phyloP scores from a whole-genome alignment of 441 rosid species.

The Erysimum pusillum region DNA sequence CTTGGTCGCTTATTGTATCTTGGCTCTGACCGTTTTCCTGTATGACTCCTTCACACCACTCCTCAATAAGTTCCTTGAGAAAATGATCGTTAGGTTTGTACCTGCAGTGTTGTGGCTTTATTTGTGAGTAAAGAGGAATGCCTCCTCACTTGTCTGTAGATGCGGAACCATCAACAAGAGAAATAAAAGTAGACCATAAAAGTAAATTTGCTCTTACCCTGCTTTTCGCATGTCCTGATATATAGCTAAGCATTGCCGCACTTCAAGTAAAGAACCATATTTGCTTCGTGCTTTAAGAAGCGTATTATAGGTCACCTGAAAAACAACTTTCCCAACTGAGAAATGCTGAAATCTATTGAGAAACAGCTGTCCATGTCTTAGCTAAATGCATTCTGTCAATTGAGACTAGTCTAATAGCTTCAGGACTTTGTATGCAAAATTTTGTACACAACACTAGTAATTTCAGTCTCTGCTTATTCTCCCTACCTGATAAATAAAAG shows the following conservation, averaged over 20 bases:
- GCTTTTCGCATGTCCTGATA: slow-evolving; percentile 94
- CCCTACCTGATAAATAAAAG: slow-evolving; percentile 22
- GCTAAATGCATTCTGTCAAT: background rate
- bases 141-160: slow-evolving; percentile 25
- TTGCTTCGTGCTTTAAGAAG: slow-evolving; percentile 82
- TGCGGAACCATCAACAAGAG: slow-evolving; percentile 23
- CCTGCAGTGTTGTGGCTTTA: slow-evolving; percentile 57
- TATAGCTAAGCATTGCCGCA: slow-evolving; percentile 86
- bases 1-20: slow-evolving; percentile 47
- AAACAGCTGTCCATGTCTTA: slow-evolving; percentile 9
- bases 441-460: slow-evolving; percentile 16
- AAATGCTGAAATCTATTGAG: slow-evolving; percentile 15
- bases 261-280: slow-evolving; percentile 86
- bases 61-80: slow-evolving; percentile 89
- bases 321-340: slow-evolving; percentile 41
- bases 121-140: slow-evolving; percentile 32
- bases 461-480: slow-evolving; percentile 6
- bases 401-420: slow-evolving; percentile 18
- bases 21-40: slow-evolving; percentile 55
- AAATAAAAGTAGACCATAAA: slow-evolving; percentile 12
- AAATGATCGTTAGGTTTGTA: slow-evolving; percentile 78
- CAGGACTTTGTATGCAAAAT: slow-evolving; percentile 14
- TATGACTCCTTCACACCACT: slow-evolving; percentile 96
- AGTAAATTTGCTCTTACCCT: slow-evolving; percentile 62
- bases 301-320: slow-evolving; percentile 90